A percentile compares a stretch with the other conserved stretches of the same genome.
Evolutionary conservation across 2,329 filamentous ascomycete species (phyloP).

Genomic region (Fusarium tuaranense): DNA sequence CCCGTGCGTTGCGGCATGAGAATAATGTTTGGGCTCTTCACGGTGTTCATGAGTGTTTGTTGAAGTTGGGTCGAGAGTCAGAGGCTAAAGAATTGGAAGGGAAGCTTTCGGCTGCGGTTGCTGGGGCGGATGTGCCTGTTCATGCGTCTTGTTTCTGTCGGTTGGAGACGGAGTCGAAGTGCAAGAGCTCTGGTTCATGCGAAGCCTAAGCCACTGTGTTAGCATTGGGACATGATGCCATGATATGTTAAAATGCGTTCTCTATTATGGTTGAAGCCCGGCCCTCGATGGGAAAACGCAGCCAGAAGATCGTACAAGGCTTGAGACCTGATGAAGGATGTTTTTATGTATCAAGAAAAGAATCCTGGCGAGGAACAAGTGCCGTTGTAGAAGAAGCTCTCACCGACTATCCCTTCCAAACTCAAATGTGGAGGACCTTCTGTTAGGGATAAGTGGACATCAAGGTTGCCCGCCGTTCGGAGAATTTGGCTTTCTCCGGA

Average conservation of each 20-base stretch:
- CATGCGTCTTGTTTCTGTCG: conserved; percentile 28
- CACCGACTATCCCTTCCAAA: neutral
- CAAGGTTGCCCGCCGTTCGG: neutral
- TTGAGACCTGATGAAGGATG: too few species aligned
- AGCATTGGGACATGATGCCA: too few species aligned
- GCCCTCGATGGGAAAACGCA: too few species aligned
- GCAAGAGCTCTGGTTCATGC: conserved; percentile 44
- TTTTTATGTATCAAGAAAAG: too few species aligned
- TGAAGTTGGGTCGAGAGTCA: conserved; percentile 57
- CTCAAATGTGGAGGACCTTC: neutral
- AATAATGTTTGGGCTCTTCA: conserved; percentile 83
- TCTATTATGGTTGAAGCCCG: too few species aligned
- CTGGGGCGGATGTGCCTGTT: conserved; percentile 11
- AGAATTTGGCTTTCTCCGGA: neutral
- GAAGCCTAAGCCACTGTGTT: neutral
- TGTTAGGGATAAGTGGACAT: neutral
- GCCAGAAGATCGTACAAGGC: too few species aligned
- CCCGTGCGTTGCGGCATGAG: conserved; percentile 73
- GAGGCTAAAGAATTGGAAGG: conserved; percentile 49
- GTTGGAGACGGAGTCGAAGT: neutral
- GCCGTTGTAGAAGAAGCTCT: neutral
- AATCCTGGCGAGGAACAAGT: too few species aligned
- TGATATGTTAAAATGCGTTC: too few species aligned
- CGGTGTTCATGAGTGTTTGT: conserved; percentile 77
- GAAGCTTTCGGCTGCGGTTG: conserved; percentile 1